phyloP scores from a whole-genome alignment of 2,329 filamentous ascomycete species.

The Exophiala dermatitidis region DNA sequence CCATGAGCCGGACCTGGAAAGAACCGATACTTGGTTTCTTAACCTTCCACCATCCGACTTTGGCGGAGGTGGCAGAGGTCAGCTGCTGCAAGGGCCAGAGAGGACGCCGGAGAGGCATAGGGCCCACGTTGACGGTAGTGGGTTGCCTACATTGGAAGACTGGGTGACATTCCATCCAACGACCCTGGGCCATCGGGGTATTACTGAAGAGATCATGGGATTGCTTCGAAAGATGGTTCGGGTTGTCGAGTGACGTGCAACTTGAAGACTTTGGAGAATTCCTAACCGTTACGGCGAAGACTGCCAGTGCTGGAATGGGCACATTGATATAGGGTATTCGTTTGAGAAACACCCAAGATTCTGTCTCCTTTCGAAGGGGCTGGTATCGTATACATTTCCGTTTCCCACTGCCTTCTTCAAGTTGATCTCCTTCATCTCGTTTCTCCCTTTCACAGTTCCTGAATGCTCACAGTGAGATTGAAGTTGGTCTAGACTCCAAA shows the following conservation, averaged over 20 bases:
- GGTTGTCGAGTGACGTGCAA: background rate
- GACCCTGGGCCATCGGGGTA: conserved; percentile 25
- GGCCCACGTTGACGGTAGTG: background rate
- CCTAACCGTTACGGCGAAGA: no score
- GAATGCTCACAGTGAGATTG: background rate
- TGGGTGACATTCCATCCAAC: conserved; percentile 28
- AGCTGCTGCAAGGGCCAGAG: background rate
- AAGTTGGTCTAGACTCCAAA: background rate
- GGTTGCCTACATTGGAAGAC: conserved; percentile 13
- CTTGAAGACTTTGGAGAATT: no score
- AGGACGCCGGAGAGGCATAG: background rate
- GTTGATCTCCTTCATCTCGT: no score
- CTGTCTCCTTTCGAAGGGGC: no score
- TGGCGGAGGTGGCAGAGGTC: background rate
- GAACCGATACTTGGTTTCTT: conserved; percentile 30
- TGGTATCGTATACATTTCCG: no score
- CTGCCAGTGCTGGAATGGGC: background rate
- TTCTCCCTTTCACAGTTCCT: no score
- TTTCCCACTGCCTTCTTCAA: no score
- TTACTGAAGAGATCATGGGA: conserved; percentile 23
- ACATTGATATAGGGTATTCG: background rate
- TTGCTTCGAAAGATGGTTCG: background rate
- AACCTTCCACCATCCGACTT: conserved; percentile 13
- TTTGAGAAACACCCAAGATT: no score
- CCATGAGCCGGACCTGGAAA: conserved; percentile 21